phyloP scores from a whole-genome alignment of 495 filamentous ascomycete species.

The Halenospora varia region DNA sequence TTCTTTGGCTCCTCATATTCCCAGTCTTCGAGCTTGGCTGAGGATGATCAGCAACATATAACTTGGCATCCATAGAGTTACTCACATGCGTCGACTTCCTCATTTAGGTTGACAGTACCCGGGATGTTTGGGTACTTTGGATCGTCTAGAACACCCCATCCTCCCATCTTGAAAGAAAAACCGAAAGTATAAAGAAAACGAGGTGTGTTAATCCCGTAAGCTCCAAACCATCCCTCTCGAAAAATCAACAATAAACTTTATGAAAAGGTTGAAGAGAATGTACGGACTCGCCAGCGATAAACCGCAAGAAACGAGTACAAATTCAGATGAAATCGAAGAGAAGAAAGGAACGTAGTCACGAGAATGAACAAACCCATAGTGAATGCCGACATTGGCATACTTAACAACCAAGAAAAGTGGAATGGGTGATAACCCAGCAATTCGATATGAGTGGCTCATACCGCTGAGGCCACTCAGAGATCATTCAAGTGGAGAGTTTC shows the following conservation, averaged over 20 bases:
- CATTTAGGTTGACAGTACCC: slow-evolving; percentile 14
- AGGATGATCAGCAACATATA: neutral
- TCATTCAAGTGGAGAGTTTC: neutral
- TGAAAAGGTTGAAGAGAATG: neutral
- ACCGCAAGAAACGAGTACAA: slow-evolving; percentile 3
- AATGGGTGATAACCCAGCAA: no score
- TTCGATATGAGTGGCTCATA: no score
- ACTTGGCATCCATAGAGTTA: neutral
- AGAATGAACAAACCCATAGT: neutral
- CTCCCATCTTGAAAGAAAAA: neutral
- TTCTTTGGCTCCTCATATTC: slow-evolving; percentile 16
- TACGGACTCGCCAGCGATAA: slow-evolving; percentile 13
- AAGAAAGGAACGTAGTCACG: neutral
- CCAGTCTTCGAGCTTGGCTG: slow-evolving; percentile 9
- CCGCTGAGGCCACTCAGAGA: neutral
- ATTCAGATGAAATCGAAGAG: neutral
- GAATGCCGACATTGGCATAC: neutral
- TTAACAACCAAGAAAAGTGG: neutral
- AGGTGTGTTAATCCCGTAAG: neutral
- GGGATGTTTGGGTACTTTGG: slow-evolving; percentile 11
- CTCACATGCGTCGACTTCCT: slow-evolving; percentile 2
- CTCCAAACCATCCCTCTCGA: neutral
- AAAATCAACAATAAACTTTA: neutral
- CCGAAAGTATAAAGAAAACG: slow-evolving; percentile 1
- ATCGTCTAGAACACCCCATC: slow-evolving; percentile 6